Base-by-base conservation (phyloP, 352 stramenopile species). In the Phytophthora pseudosyringae region DNA sequence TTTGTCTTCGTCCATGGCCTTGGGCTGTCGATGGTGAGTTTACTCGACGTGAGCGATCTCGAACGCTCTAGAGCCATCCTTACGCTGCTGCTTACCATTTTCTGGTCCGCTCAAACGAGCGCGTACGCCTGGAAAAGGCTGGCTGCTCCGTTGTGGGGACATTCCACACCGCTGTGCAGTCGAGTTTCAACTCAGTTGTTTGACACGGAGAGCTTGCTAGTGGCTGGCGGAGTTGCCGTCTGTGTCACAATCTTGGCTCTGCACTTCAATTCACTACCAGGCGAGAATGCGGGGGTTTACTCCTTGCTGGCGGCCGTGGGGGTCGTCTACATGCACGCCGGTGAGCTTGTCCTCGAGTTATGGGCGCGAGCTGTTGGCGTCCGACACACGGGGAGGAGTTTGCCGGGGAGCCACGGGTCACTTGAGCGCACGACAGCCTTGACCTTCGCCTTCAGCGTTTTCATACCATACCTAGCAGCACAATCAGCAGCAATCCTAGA, bases 1-100 rank as follows among this genome's bases (percentile, higher is more conserved):
- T 56, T 56, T 44, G 15, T 52, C 21, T 21, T 46, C 26, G 35
- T 57, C 11, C 49, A 57, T 16, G 49, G 49, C 3, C 49, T 57
- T 8, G 35, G 49, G 28, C 39, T 57, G 11, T 36, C 49, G 25
- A 44, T 46, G 9, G 9, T 57, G 26, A 44, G 32, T 13, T 57
- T 57, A 40, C 49, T 57, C 28, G 49, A 57, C 21, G 25, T 38
- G 15, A 26, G 39, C 13, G 36, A 57, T 46, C 49, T 38, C 2
- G 49, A 57, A 32, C 49, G 25, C 18, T 57, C 49, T 57, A 12
- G 49, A 9, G n/a, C 5, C 26, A 46, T 45, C 4, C 2, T 45
- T 18, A 35, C 15, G n/a, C 49, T 57, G n/a, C 13, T 57, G 11
- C 33, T 57, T n/a, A 57, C 49, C 26, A 45, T 57, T 18, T 36